Base-by-base conservation (phyloP, 768 basidiomycete genomes). In the Lactifluus rugatus region DNA sequence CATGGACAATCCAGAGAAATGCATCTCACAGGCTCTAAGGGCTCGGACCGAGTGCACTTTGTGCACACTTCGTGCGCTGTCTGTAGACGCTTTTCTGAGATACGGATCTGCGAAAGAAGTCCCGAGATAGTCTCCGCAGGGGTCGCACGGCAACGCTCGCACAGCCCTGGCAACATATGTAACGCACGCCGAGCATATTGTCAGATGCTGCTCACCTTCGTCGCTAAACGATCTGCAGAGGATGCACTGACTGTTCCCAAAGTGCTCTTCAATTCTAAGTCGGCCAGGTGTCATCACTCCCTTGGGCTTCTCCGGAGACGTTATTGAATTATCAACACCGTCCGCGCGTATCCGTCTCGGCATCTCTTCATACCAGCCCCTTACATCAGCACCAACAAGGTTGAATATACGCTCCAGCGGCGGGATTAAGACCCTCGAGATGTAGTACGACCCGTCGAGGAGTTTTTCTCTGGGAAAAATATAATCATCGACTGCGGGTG, bases 341-440 rank as follows among this genome's bases (percentile, higher is more conserved):
- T 74, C 67, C 47, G 70, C 72, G 48, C 73, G 71, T 55, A 75
- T 72, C 41, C 75, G 73, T 68, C 82, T 83, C 2, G 91, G 89
- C 91, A 94, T 93, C 28, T 86, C 84, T 49, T 85, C 78, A 66
- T 83, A 97, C 95, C 95, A 98, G 44, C 77, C 74, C 52, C 79
- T 78, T 26, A 95, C 84, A 67, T 96, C 87, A 9, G 87, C 92
- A 16, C 95, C 94, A 34, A 94, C 77, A 23, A 98, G 81, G 64
- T 87, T 92, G 75, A 98, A 91, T 46, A 99, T 81, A 47, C 96
- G 81, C 58, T 89, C 87, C 62, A 99, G 69, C 0, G 95, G 93
- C 9, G 91, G 92, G 45, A 98, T 91, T 47, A 98, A 76, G 16
- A 93, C 84, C 46, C 81, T 76, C 0, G 81, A 79, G 65, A 99